A percentile compares a stretch with the other conserved stretches of the same genome.
These are phyloP conservation scores for Polytrichum formosum DNA, from an alignment of 225 moss, liverwort and hornwort genomes.

Conservation along the genomic window DNA sequence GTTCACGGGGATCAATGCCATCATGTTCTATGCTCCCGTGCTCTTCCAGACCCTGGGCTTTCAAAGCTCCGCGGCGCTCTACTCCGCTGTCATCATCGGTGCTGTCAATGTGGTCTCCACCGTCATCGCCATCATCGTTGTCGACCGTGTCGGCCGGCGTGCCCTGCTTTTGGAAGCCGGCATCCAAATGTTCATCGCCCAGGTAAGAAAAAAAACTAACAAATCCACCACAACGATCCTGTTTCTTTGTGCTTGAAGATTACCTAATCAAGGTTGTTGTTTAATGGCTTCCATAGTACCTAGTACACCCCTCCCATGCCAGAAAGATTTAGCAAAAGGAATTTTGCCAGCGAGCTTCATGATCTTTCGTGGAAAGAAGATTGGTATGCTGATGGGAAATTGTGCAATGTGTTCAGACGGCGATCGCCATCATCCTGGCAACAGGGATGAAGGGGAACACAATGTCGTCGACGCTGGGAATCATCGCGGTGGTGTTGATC, in stretches of 20 bases:
- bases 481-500: constrained; percentile 31
- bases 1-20: constrained; percentile 62
- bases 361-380: no score
- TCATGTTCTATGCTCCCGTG: constrained; percentile 57
- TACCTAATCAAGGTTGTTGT: no score
- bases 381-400: no score
- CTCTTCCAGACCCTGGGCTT: constrained; percentile 52
- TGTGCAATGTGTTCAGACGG: constrained; percentile 19
- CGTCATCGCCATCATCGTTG: constrained; percentile 23
- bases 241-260: no score
- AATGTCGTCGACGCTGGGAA: neutral
- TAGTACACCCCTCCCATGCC: no score
- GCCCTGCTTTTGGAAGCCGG: constrained; percentile 44
- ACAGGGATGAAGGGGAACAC: neutral
- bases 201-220: constrained; percentile 16
- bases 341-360: no score
- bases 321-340: no score
- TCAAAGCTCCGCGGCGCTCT: constrained; percentile 10
- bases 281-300: no score
- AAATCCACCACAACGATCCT: no score
- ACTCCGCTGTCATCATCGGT: constrained; percentile 52
- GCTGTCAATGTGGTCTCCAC: constrained; percentile 50
- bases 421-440: constrained; percentile 37
- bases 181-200: constrained; percentile 53
- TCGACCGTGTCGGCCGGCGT: constrained; percentile 47